Evolutionary conservation across 805 yeast genomes (phyloP).

Genomic region (Ogataea philodendri): DNA sequence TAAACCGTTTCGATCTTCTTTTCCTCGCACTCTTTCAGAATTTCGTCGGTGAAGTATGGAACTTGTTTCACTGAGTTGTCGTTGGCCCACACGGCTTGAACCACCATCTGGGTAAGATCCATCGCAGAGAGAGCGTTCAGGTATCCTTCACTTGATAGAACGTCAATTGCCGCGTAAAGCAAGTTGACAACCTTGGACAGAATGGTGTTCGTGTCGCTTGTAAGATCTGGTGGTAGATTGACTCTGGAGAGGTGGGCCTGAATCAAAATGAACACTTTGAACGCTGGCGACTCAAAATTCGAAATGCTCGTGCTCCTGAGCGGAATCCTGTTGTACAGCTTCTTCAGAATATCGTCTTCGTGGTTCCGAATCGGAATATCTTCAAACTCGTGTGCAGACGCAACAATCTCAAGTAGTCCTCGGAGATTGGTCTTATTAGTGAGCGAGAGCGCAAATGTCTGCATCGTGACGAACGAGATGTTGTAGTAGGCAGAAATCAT

Average conservation of each 20-base stretch:
- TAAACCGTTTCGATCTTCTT: slow-evolving; percentile 66
- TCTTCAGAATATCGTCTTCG: slow-evolving; percentile 50
- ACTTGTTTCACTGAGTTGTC: slow-evolving; percentile 79
- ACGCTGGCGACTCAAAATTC: slow-evolving; percentile 48
- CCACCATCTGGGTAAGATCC: slow-evolving; percentile 85
- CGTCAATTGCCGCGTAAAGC: slow-evolving; percentile 68
- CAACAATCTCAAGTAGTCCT: slow-evolving; percentile 60
- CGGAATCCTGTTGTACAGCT: slow-evolving; percentile 61
- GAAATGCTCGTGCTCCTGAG: slow-evolving; percentile 43
- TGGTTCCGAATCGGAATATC: slow-evolving; percentile 56
- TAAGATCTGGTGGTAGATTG: slow-evolving; percentile 58
- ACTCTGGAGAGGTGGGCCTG: slow-evolving; percentile 81
- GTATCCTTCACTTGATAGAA: slow-evolving; percentile 75
- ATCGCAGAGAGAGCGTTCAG: slow-evolving; percentile 76
- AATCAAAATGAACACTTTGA: slow-evolving; percentile 69
- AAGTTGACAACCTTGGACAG: slow-evolving; percentile 49
- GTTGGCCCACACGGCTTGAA: slow-evolving; percentile 82
- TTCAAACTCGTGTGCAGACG: slow-evolving; percentile 74
- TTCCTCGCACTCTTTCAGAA: slow-evolving; percentile 53
- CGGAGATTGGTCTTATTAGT: slow-evolving; percentile 55
- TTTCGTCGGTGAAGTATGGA: slow-evolving; percentile 57
- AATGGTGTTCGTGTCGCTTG: slow-evolving; percentile 52
- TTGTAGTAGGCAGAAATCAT: slow-evolving; percentile 74
- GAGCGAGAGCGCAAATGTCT: slow-evolving; percentile 50
- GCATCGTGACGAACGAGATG: slow-evolving; percentile 65